phyloP scores from a whole-genome alignment of 768 basidiomycete genomes.

The Pleurotus tuoliensis region DNA sequence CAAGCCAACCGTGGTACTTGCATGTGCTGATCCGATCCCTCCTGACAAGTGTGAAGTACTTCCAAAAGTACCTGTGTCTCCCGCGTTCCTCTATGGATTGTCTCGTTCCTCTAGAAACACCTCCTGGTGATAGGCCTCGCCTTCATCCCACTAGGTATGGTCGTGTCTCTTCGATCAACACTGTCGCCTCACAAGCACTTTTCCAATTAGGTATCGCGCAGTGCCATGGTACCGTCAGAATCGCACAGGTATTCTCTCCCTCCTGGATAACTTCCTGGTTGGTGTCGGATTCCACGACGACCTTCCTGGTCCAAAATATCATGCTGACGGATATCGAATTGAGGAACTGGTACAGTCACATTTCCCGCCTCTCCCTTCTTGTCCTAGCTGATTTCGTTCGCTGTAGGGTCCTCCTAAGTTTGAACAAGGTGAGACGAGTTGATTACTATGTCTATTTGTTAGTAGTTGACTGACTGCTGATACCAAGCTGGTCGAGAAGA shows the following conservation, averaged over 20 bases:
- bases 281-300: conserved; percentile 30
- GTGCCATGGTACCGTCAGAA: conserved; percentile 47
- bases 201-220: conserved; percentile 24
- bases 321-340: conserved; percentile 36
- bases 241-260: conserved; percentile 21
- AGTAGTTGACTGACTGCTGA: not conserved
- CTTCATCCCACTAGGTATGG: conserved; percentile 31
- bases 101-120: conserved; percentile 21
- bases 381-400: not conserved
- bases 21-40: conserved; percentile 20
- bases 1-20: conserved; percentile 30
- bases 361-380: not conserved
- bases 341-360: conserved; percentile 34
- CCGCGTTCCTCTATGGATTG: conserved; percentile 25
- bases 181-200: too few species aligned
- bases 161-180: too few species aligned
- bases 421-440: conserved; percentile 29
- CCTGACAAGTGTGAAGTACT: conserved; percentile 22
- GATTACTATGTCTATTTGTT: not conserved
- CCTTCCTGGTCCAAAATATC: conserved; percentile 34
- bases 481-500: conserved; percentile 35
- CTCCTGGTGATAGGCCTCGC: conserved; percentile 24
- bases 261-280: conserved; percentile 28
- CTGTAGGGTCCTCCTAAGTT: conserved; percentile 32
- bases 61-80: conserved; percentile 35